Conservation (phyloP, 1,139 yeast species). For the Magnusiomyces suaveolens region DNA sequence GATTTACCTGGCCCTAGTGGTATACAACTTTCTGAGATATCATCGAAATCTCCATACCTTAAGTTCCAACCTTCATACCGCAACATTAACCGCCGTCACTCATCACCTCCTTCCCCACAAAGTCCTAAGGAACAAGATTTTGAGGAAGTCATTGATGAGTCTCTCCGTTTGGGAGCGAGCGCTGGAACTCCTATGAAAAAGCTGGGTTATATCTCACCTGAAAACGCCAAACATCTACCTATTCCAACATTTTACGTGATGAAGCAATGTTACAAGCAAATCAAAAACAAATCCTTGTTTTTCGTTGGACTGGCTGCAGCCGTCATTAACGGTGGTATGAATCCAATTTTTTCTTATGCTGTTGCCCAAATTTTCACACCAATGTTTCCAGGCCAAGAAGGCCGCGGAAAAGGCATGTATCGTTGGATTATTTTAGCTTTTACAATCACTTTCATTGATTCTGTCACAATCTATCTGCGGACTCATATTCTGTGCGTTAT, state of each 20-base stretch:
- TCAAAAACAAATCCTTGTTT: slow-evolving; percentile 34
- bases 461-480: slow-evolving; percentile 45
- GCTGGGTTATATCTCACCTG: background rate
- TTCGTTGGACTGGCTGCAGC: slow-evolving; percentile 46
- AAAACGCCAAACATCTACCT: slow-evolving; percentile 3
- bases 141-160: background rate
- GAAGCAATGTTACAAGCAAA: slow-evolving; percentile 11
- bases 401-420: slow-evolving; percentile 24
- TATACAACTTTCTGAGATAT: background rate
- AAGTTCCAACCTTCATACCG: background rate
- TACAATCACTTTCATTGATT: slow-evolving; percentile 52
- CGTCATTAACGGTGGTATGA: slow-evolving; percentile 49
- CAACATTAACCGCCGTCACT: background rate
- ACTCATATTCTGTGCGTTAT: slow-evolving; percentile 43
- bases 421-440: slow-evolving; percentile 64
- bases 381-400: slow-evolving; percentile 28
- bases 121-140: background rate
- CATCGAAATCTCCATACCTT: background rate
- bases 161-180: background rate
- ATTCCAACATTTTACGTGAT: slow-evolving; percentile 10
- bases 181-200: background rate
- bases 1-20: background rate
- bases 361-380: slow-evolving; percentile 49
- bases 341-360: slow-evolving; percentile 71
- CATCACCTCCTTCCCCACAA: background rate